Percentiles rank a stretch among this genome's conserved stretches.
These are phyloP conservation scores for Cardamine resedifolia DNA, from an alignment of 345 rosid genomes.

Conservation along the genomic window DNA sequence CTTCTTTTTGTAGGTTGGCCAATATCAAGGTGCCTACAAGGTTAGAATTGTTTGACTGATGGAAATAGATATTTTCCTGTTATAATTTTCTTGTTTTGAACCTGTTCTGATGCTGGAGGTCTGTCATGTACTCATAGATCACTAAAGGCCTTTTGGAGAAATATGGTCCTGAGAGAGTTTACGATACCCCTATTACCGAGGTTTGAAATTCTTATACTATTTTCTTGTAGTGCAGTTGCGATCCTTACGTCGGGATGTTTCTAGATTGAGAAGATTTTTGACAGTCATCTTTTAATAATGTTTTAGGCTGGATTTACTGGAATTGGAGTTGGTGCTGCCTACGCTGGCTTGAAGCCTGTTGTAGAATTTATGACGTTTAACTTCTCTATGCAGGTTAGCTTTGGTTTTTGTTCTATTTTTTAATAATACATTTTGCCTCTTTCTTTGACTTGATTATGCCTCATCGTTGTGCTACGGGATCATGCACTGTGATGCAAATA, in stretches of 20 bases:
- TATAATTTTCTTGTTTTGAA: background rate
- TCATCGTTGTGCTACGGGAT: background rate
- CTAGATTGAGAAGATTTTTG: background rate
- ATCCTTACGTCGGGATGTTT: background rate
- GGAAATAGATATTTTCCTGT: background rate
- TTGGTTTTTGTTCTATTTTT: background rate
- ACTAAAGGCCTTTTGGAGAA: slow-evolving; percentile 80
- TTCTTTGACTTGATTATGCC: slow-evolving; percentile 9
- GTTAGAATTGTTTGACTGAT: slow-evolving; percentile 41
- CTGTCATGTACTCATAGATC: slow-evolving; percentile 43
- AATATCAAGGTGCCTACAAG: slow-evolving; percentile 99
- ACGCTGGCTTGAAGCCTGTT: slow-evolving; percentile 78
- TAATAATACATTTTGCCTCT: background rate
- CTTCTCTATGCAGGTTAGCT: slow-evolving; percentile 88
- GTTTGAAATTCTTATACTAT: slow-evolving; percentile 32
- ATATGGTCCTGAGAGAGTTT: slow-evolving; percentile 93
- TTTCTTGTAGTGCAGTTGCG: background rate
- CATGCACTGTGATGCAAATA: slow-evolving; percentile 8
- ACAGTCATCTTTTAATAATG: slow-evolving; percentile 7
- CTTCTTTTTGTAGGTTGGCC: slow-evolving; percentile 71
- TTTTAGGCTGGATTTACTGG: slow-evolving; percentile 96
- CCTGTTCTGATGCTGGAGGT: slow-evolving; percentile 7
- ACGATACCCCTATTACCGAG: slow-evolving; percentile 96
- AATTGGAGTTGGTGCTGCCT: slow-evolving; percentile 96
- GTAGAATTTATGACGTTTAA: slow-evolving; percentile 95